Percentiles rank a stretch among this genome's conserved stretches.
Evolutionary conservation across 305 asterid genomes (phyloP).

Genomic region (Rubia tinctorum): DNA sequence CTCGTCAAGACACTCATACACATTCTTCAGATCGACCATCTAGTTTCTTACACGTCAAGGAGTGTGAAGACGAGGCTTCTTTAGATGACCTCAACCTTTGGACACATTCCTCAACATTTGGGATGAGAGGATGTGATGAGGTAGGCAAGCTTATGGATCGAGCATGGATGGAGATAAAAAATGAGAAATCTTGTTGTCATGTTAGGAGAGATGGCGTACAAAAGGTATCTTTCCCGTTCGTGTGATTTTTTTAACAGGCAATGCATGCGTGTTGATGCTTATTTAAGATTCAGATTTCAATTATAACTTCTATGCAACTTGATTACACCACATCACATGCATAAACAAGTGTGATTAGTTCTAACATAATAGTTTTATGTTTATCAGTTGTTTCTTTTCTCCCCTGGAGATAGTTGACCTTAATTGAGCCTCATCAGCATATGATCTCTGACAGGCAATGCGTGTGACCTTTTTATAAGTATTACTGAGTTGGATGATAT

Average conservation of each 20-base stretch:
- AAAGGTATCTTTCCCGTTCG: constrained; percentile 13
- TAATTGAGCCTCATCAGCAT: neutral
- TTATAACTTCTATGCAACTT: neutral
- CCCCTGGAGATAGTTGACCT: neutral
- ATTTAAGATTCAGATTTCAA: neutral
- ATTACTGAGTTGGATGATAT: constrained; percentile 24
- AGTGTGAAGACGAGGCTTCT: constrained; percentile 11
- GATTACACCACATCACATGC: neutral
- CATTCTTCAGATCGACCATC: constrained; percentile 17
- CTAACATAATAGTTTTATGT: neutral
- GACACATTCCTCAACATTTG: neutral
- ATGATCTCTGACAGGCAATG: constrained; percentile 8
- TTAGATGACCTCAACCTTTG: constrained; percentile 14
- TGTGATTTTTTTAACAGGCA: constrained; percentile 1
- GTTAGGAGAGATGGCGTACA: constrained; percentile 7
- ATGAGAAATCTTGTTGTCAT: neutral
- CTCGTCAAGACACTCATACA: constrained; percentile 28
- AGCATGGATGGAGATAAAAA: constrained; percentile 3
- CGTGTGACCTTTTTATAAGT: neutral
- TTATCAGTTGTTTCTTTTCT: neutral
- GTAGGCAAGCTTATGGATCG: constrained; percentile 26
- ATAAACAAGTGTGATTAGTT: neutral
- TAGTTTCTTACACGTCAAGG: constrained; percentile 12
- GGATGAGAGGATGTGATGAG: constrained; percentile 24
- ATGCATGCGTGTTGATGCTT: neutral